Percentiles rank a stretch among this genome's conserved stretches.
Conservation (phyloP, 768 basidiomycete species). For the Boletus rufocinnamomeus region DNA sequence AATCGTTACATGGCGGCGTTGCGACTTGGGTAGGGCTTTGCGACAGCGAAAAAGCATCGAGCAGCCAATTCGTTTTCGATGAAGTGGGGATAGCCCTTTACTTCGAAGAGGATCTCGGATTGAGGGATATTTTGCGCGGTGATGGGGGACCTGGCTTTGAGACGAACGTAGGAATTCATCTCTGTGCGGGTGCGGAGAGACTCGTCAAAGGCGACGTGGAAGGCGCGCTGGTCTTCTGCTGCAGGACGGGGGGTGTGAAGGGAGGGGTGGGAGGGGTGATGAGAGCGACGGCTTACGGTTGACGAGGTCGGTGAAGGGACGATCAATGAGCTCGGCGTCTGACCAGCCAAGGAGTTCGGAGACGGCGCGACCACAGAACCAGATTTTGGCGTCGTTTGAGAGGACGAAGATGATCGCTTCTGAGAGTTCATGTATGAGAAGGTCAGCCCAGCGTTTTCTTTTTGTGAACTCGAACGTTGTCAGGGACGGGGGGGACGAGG, state of each 20-base stretch:
- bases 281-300: constrained; percentile 47
- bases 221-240: constrained; percentile 59
- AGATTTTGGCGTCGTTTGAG: constrained; percentile 59
- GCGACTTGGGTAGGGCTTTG: constrained; percentile 75
- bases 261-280: neutral
- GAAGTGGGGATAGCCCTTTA: constrained; percentile 65
- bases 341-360: constrained; percentile 78
- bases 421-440: constrained; percentile 73
- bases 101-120: constrained; percentile 65
- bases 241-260: constrained; percentile 7
- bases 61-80: constrained; percentile 40
- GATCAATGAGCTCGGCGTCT: constrained; percentile 70
- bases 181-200: constrained; percentile 52
- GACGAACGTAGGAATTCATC: constrained; percentile 58
- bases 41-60: constrained; percentile 72
- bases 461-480: constrained; percentile 79
- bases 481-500: neutral
- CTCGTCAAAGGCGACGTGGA: constrained; percentile 51
- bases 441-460: constrained; percentile 83
- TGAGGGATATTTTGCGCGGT: constrained; percentile 26
- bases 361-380: constrained; percentile 69
- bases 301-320: constrained; percentile 63
- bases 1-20: constrained; percentile 63
- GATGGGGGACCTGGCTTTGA: constrained; percentile 50
- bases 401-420: constrained; percentile 72